Conservation (phyloP, 2,329 filamentous ascomycete genomes). For the Xylogone sp. region DNA sequence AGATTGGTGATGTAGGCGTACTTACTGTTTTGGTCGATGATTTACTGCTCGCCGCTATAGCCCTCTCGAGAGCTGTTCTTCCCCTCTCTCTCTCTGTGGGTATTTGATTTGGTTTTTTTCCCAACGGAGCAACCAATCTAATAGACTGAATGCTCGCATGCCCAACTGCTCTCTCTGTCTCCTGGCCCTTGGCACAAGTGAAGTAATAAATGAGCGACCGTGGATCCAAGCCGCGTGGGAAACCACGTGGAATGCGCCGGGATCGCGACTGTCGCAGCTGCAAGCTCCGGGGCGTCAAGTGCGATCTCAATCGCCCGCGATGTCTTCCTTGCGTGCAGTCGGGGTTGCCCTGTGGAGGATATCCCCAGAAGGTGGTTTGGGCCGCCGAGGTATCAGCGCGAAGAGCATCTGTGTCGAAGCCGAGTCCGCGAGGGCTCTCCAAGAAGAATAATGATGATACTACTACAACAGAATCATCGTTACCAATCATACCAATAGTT, state of each 20-base stretch:
- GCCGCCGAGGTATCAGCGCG: conserved; percentile 12
- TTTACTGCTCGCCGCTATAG: no score
- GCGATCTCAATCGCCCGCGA: conserved; percentile 26
- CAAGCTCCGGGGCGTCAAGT: conserved; percentile 23
- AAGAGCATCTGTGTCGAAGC: no score
- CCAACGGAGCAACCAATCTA: background rate
- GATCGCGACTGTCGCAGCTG: conserved; percentile 27
- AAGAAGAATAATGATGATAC: no score
- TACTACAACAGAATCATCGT: no score
- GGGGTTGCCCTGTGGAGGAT: conserved; percentile 17
- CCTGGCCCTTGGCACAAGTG: background rate
- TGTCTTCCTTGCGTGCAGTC: conserved; percentile 22
- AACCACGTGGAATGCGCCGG: conserved; percentile 26
- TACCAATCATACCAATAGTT: no score
- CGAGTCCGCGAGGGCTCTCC: no score
- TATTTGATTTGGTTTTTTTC: background rate
- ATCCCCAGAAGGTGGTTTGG: conserved; percentile 26
- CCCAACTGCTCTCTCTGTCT: background rate
- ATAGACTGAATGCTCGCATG: background rate
- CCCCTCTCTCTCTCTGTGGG: no score
- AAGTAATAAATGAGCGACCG: background rate
- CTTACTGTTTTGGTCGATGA: no score
- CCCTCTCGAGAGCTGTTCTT: no score
- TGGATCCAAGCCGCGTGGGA: background rate
- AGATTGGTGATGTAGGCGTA: no score